A percentile compares a stretch with the other conserved stretches of the same genome.
phyloP scores from a whole-genome alignment of 2,329 filamentous ascomycete genomes.

The Lasiodiplodia citricola region DNA sequence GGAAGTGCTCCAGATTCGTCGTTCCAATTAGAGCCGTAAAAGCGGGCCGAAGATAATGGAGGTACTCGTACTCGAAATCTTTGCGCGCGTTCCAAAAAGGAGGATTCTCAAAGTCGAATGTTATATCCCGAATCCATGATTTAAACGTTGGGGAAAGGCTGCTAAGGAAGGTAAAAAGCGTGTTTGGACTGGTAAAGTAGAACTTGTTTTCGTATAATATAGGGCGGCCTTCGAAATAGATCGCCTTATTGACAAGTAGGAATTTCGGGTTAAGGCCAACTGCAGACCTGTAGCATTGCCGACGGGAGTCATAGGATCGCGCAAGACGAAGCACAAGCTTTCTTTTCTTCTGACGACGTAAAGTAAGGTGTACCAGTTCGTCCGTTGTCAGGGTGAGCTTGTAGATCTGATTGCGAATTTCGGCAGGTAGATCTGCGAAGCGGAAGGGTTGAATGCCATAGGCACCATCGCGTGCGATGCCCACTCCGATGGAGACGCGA shows the following conservation, averaged over 20 bases:
- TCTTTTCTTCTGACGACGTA: neutral
- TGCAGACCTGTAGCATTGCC: too few relatives aligned
- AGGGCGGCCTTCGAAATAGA: neutral
- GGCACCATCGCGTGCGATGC: too few relatives aligned
- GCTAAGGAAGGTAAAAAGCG: neutral
- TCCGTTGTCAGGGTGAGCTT: neutral
- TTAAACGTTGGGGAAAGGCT: neutral
- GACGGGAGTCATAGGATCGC: too few relatives aligned
- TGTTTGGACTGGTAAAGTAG: neutral
- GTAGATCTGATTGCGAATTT: neutral
- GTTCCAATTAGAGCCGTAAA: neutral
- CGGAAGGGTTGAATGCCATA: neutral
- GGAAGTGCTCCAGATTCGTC: neutral
- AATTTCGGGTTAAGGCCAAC: neutral
- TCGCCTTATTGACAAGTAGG: neutral
- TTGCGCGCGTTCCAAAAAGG: too few relatives aligned
- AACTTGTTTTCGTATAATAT: neutral
- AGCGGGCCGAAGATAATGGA: neutral
- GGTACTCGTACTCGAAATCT: too few relatives aligned
- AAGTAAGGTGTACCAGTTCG: neutral
- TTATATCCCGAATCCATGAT: neutral
- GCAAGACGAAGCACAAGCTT: too few relatives aligned
- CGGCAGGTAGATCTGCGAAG: neutral
- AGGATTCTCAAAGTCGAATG: neutral
- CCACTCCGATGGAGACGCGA: too few relatives aligned